phyloP scores from a whole-genome alignment of 192 early-diverging fungal genomes.

The Lobosporangium transversale region DNA sequence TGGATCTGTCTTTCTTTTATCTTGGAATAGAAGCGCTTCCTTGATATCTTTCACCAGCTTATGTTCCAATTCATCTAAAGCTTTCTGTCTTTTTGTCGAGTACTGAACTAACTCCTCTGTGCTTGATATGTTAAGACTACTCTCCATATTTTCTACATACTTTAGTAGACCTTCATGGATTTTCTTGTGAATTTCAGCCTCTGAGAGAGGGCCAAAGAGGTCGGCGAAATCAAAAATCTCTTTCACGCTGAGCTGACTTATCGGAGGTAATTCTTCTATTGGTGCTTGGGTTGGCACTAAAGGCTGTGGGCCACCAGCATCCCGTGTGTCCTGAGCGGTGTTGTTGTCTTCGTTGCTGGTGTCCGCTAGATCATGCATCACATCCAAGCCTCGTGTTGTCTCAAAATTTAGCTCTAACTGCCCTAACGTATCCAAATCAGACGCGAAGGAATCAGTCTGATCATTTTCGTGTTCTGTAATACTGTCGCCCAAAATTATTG shows the following conservation, averaged over 20 bases:
- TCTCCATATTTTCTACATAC: constrained; percentile 18
- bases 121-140: not conserved
- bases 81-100: constrained; percentile 11
- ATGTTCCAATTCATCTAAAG: constrained; percentile 16
- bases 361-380: constrained; percentile 1
- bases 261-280: too few species aligned
- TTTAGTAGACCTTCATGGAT: constrained; percentile 4
- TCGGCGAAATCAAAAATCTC: not conserved
- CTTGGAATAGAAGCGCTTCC: too few species aligned
- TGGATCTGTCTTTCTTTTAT: too few species aligned
- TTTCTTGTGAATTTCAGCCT: not conserved
- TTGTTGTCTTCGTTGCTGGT: not conserved
- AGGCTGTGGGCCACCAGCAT: too few species aligned
- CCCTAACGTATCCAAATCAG: constrained; percentile 5
- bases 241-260: too few species aligned
- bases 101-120: not conserved
- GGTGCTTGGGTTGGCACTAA: too few species aligned
- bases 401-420: constrained; percentile 10
- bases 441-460: constrained; percentile 3
- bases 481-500: not conserved
- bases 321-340: too few species aligned
- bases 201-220: not conserved
- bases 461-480: not conserved
- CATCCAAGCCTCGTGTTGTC: not conserved
- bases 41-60: constrained; percentile 31